Percentiles rank a stretch among this genome's conserved stretches.
phyloP scores from a whole-genome alignment of 2,329 filamentous ascomycete genomes.

The Pseudocercospora fuligena region DNA sequence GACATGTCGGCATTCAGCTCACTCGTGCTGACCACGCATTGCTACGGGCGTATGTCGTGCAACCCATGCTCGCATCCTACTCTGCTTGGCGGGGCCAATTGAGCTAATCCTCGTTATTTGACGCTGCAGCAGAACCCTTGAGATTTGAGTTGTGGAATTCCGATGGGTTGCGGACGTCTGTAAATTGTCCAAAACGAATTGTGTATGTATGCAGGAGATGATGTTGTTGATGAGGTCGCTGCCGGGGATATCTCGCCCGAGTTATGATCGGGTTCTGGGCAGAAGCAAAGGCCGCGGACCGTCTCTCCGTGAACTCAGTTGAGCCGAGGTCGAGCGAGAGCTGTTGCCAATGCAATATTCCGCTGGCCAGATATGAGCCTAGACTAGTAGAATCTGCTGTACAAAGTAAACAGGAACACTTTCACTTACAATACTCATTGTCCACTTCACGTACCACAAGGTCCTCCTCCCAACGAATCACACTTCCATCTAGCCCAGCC shows the following conservation, averaged over 20 bases:
- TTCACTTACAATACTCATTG: not conserved
- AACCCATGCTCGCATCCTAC: not conserved
- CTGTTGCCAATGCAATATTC: slow-evolving; percentile 8
- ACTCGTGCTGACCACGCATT: not conserved
- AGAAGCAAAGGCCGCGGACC: not conserved
- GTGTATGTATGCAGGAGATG: not conserved
- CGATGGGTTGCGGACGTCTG: too few relatives aligned
- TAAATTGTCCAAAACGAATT: not conserved
- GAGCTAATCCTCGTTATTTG: not conserved
- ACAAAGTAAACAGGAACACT: not conserved
- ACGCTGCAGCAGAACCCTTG: not conserved
- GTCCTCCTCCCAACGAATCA: not conserved
- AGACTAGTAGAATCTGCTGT: not conserved
- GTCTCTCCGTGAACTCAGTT: not conserved
- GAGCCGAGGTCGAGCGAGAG: not conserved
- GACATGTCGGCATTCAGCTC: not conserved
- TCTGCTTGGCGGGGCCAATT: not conserved
- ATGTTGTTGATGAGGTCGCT: not conserved
- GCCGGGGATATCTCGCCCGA: not conserved
- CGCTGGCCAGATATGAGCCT: not conserved
- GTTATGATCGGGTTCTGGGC: not conserved
- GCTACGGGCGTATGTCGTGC: not conserved
- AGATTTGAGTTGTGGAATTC: too few relatives aligned
- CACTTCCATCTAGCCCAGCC: not conserved
- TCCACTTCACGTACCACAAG: not conserved